A percentile compares a stretch with the other conserved stretches of the same genome.
Conservation (phyloP, 306 rosid species). For the Medicago arabica region DNA sequence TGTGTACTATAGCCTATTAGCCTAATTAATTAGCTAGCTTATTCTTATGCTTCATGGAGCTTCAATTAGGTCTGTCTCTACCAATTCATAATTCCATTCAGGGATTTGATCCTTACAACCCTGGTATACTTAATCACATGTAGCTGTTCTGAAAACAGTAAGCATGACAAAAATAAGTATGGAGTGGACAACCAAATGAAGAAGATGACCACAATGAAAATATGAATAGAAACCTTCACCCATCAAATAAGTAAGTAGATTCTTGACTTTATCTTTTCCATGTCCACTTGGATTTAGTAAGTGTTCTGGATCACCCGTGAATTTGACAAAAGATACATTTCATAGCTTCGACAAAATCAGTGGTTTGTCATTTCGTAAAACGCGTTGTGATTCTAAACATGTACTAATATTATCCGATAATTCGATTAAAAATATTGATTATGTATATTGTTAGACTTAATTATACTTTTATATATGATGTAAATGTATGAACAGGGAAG, state of each 20-base stretch:
- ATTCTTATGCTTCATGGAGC: too few relatives aligned
- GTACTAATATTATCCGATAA: background rate
- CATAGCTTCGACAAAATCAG: too few relatives aligned
- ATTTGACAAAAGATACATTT: too few relatives aligned
- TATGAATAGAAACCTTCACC: slow-evolving; percentile 42
- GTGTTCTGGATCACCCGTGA: too few relatives aligned
- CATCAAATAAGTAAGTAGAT: slow-evolving; percentile 48
- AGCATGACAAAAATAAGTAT: slow-evolving; percentile 54
- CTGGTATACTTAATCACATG: slow-evolving; percentile 3
- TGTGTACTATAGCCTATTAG: too few relatives aligned
- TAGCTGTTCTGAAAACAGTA: slow-evolving; percentile 39
- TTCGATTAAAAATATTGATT: background rate
- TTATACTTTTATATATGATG: background rate
- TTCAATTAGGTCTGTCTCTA: too few relatives aligned
- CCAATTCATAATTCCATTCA: too few relatives aligned
- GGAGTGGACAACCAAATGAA: slow-evolving; percentile 76
- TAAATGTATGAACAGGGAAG: slow-evolving; percentile 44
- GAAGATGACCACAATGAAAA: slow-evolving; percentile 54
- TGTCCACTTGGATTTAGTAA: too few relatives aligned
- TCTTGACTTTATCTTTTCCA: too few relatives aligned
- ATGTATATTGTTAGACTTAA: background rate
- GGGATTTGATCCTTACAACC: background rate
- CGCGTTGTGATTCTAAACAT: background rate
- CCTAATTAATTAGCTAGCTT: too few relatives aligned
- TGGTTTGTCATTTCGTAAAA: background rate